Evolutionary conservation across 179 eudicot genomes (phyloP), one percentile per base, ranked within the genome.

Genomic region (Vitellaria paradoxa): DNA sequence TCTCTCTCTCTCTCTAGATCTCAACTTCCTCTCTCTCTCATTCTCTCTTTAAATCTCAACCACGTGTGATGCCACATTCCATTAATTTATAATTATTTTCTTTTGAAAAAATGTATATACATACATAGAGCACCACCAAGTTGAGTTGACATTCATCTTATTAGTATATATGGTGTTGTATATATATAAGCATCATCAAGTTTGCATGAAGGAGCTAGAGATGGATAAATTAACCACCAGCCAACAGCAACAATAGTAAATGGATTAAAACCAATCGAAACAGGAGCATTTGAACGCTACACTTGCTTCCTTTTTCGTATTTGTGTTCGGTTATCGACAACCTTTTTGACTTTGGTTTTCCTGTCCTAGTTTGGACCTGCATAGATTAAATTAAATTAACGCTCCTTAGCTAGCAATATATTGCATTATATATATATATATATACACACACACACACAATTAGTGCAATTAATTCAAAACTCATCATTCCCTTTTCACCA

Each of bases 351-450:
- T 30, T 30, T 30, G 37, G 37, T 30, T 30, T 30, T 30, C 37
- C 37, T 30, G 37, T 66, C 77, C 68, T 37, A 57, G 59, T 72
- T 53, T 71, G 64, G 68, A 61, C 68, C 70, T 55, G 14, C 80
- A 62, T 11, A 30, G 21, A 21, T 21, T 26, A 3, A 18, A 57
- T 21, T 49, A 23, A 30, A 30, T 15, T 21, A 5, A 45, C 3
- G 23, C 55, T 68, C 50, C 47, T 30, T 76, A 2, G 37, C 14
- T 57, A 63, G 52, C 50, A 40, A 73, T 50, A 17, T 70, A 49
- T 46, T 49, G 37, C 76, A 71, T 63, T 24, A n/a, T 30, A 30
- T 30, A 30, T 30, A 30, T 30, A 30, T 30, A 30, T 30, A 30
- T 30, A 1, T 30, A 30, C 2, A 30, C 2, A 18, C 42, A 6